These are phyloP conservation scores for Lactuca saligna DNA, from an alignment of 129 eudicot genomes.

Conservation along the genomic window DNA sequence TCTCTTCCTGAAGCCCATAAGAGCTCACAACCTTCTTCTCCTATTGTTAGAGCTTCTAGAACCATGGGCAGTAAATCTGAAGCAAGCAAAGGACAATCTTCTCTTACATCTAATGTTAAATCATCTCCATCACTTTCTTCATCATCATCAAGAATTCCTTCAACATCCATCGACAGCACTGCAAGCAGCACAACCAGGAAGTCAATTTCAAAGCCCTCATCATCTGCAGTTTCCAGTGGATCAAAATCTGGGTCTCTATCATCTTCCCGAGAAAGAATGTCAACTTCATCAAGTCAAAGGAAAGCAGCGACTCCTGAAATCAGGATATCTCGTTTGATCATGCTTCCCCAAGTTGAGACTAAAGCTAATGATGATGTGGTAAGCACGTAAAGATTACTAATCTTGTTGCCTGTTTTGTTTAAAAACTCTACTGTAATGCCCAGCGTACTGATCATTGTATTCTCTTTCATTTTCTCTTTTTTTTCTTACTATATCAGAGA, in stretches of 20 bases:
- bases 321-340: conserved; percentile 79
- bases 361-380: conserved; percentile 97
- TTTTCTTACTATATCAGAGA: conserved; percentile 49
- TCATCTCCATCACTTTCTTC: conserved; percentile 56
- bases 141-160: conserved; percentile 39
- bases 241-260: conserved; percentile 51
- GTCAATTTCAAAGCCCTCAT: conserved; percentile 51
- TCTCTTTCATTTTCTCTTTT: background rate
- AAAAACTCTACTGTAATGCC: background rate
- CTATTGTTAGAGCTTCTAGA: conserved; percentile 36
- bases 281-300: conserved; percentile 55
- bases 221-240: conserved; percentile 66
- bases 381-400: conserved; percentile 21
- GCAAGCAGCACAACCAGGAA: conserved; percentile 49
- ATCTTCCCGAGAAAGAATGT: conserved; percentile 54
- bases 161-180: conserved; percentile 67
- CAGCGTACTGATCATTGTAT: background rate
- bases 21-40: conserved; percentile 53
- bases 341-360: conserved; percentile 92
- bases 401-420: conserved; percentile 6
- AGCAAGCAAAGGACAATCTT: conserved; percentile 42
- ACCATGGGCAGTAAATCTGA: conserved; percentile 39
- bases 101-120: conserved; percentile 33
- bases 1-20: conserved; percentile 73
- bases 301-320: conserved; percentile 60